Evolutionary conservation across 371 early-diverging fungal genomes (phyloP), one percentile per base, ranked within the genome.

Genomic region (Chytridium lagenaria): DNA sequence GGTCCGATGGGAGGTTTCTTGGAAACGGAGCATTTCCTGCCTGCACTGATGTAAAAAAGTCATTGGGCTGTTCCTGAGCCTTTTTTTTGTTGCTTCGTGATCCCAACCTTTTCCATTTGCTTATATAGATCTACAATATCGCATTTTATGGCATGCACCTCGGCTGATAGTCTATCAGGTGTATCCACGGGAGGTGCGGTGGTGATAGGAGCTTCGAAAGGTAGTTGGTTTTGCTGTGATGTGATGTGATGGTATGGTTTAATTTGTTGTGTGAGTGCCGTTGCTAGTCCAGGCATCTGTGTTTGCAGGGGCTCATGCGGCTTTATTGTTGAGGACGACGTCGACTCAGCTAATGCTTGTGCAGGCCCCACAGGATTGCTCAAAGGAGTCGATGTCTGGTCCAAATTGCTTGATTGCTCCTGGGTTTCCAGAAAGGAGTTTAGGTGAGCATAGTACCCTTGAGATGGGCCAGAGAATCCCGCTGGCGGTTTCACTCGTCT

Each of bases 381-480:
- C n/a, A n/a, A n/a, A n/a, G n/a, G n/a, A n/a, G n/a, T n/a, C 55
- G 16, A 28, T 23, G 23, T 28, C 30, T 55, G 55, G 10, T 23
- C 16, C 7, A 7, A 10, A 10, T 7, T 26, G 16, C 23, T 16
- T 26, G 10, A 26, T 55, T 26, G 3, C 30, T 61, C 61, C 36
- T 36, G 7, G 16, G 61, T 61, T 23, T 61, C 61, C 3, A 61
- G 61, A 26, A 34, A 61, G 3, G 36, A 34, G 36, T 61, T 61
- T 5, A 61, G 61, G 36, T 61, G 61, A 37, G 30, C 34, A 26
- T 61, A 61, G 61, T 61, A 61, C 34, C 36, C 36, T 7, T 61
- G 34, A 5, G 61, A 61, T 3, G 61, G 61, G 19, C 36, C 61
- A 15, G 34, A 22, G 36, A 61, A 61, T 7, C 61, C 61, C 34